Conservation (phyloP, 139 green algal genomes). For the Tetratostichococcus sp. region DNA sequence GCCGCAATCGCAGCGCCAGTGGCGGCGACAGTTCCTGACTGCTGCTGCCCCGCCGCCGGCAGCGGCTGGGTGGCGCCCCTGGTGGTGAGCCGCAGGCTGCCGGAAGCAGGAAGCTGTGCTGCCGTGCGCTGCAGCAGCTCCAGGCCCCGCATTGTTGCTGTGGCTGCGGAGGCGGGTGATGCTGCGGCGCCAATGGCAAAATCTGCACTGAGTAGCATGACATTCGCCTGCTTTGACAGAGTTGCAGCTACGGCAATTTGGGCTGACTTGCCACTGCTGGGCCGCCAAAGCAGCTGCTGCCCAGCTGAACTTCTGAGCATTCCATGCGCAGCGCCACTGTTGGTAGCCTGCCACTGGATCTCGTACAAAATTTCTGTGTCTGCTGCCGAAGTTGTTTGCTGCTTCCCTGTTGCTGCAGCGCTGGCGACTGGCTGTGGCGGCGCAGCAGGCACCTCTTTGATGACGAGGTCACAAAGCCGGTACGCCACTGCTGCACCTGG, state of each 20-base stretch:
- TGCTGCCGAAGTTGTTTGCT: background rate
- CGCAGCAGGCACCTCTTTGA: background rate
- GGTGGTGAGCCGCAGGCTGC: conserved; percentile 1
- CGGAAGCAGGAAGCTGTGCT: background rate
- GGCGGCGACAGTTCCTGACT: background rate
- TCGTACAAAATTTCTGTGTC: conserved; percentile 1
- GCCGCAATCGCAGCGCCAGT: background rate
- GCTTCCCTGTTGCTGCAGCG: background rate
- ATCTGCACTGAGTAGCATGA: background rate
- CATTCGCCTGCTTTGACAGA: too few species aligned
- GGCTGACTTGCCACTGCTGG: too few species aligned
- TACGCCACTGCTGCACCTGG: background rate
- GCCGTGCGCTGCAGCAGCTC: background rate
- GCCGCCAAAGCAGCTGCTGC: background rate
- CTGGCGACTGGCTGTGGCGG: background rate
- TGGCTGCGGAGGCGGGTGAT: background rate
- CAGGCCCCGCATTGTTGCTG: background rate
- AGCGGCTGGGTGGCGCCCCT: background rate
- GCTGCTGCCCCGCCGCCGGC: background rate
- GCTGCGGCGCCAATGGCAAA: background rate
- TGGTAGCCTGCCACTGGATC: conserved; percentile 6
- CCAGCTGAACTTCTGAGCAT: background rate
- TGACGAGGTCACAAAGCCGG: background rate
- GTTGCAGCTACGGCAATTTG: too few species aligned
- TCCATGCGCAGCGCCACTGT: background rate